These are phyloP conservation scores for Alternaria sp. DNA, from an alignment of 2,329 filamentous ascomycete genomes.

Conservation along the genomic window DNA sequence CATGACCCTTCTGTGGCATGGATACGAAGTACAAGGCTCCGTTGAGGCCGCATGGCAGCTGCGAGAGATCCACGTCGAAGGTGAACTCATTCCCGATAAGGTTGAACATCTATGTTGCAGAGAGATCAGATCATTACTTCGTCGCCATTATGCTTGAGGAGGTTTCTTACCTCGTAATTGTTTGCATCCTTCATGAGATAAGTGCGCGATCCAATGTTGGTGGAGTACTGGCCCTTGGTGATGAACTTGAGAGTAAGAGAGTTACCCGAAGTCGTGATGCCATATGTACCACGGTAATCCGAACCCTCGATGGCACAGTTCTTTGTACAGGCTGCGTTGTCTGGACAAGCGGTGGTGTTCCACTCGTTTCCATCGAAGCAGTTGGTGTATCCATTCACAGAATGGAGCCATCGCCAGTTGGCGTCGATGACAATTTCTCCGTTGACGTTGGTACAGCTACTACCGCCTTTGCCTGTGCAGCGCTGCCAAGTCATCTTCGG, in stretches of 20 bases:
- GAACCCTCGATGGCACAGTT: constrained; percentile 53
- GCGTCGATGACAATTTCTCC: constrained; percentile 52
- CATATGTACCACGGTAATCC: constrained; percentile 53
- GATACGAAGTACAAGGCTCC: constrained; percentile 60
- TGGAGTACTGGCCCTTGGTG: constrained; percentile 57
- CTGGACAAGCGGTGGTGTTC: constrained; percentile 48
- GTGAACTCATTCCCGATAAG: constrained; percentile 47
- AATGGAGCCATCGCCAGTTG: constrained; percentile 60
- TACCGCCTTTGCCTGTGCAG: constrained; percentile 51
- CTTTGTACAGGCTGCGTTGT: constrained; percentile 39
- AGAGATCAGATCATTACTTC: not conserved
- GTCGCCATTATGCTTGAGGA: too few relatives aligned
- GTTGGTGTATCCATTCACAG: constrained; percentile 48
- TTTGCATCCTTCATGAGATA: constrained; percentile 46
- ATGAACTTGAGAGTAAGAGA: constrained; percentile 66
- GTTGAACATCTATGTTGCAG: constrained; percentile 39
- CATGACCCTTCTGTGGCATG: constrained; percentile 64
- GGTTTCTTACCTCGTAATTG: constrained; percentile 29
- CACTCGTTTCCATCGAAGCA: constrained; percentile 54
- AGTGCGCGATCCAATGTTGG: constrained; percentile 48
- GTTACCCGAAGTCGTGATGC: constrained; percentile 62
- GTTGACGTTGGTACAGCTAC: constrained; percentile 43
- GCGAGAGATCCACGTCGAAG: constrained; percentile 59
- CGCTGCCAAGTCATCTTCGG: constrained; percentile 50
- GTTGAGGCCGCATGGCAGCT: constrained; percentile 72